phyloP scores from a whole-genome alignment of 495 filamentous ascomycete genomes.

The Talaromyces trachyspermus region DNA sequence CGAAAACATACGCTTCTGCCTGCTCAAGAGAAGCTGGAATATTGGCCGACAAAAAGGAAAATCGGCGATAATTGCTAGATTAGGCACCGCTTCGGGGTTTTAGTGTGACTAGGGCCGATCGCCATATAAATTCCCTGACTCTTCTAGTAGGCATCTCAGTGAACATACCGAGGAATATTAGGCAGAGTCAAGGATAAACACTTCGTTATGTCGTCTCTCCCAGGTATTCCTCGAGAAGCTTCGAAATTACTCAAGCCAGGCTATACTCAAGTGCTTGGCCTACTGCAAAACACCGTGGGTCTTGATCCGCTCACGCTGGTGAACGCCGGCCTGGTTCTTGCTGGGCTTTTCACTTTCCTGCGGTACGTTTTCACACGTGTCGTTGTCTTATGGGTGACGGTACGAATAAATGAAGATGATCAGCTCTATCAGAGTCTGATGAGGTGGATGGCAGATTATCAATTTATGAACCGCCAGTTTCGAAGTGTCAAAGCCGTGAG shows the following conservation, averaged over 20 bases:
- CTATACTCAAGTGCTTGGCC: not conserved
- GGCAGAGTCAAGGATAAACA: too few relatives aligned
- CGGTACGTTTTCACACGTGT: slow-evolving; percentile 6
- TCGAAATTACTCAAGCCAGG: slow-evolving; percentile 4
- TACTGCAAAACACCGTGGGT: not conserved
- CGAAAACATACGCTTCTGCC: not conserved
- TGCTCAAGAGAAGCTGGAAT: too few relatives aligned
- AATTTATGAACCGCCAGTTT: slow-evolving; percentile 8
- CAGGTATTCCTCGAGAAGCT: slow-evolving; percentile 3
- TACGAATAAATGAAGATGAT: slow-evolving; percentile 8
- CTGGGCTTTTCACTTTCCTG: slow-evolving; percentile 2
- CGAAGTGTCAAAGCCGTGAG: slow-evolving; percentile 7
- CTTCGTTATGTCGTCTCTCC: slow-evolving; percentile 1
- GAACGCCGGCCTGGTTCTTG: slow-evolving; percentile 3
- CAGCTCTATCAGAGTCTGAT: slow-evolving; percentile 1
- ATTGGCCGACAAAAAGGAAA: too few relatives aligned
- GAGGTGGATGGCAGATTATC: slow-evolving; percentile 7
- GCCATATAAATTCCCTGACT: too few relatives aligned
- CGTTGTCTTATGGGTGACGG: not conserved
- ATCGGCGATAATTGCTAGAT: too few relatives aligned
- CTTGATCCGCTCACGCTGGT: slow-evolving; percentile 5
- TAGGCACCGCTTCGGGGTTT: too few relatives aligned
- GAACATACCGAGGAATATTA: too few relatives aligned
- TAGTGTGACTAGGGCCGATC: too few relatives aligned
- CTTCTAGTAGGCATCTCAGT: too few relatives aligned